Percentiles rank a stretch among this genome's conserved stretches.
Conservation (phyloP, 2,329 filamentous ascomycete species). For the Ceratocystiopsis minuta region DNA sequence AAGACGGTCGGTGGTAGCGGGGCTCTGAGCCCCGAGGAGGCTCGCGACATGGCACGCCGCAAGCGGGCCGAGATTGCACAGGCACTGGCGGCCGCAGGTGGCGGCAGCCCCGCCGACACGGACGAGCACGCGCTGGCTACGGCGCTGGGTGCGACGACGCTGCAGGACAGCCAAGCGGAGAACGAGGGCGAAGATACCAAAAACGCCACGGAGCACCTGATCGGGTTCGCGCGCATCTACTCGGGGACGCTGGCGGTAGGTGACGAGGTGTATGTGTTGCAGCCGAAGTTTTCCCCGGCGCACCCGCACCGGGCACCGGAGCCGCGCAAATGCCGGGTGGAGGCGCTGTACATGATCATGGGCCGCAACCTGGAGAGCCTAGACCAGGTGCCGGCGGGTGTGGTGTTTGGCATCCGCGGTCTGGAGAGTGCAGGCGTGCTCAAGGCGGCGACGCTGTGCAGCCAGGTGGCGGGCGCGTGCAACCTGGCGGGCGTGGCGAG, state of each 20-base stretch:
- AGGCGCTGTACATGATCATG: conserved; percentile 88
- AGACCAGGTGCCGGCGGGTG: conserved; percentile 72
- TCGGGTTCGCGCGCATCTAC: conserved; percentile 87
- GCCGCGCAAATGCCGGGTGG: conserved; percentile 69
- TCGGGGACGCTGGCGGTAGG: conserved; percentile 81
- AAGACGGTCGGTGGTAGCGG: conserved; percentile 17
- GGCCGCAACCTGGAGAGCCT: conserved; percentile 73
- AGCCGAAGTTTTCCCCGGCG: conserved; percentile 81
- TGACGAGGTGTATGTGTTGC: conserved; percentile 76
- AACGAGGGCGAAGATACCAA: conserved; percentile 30
- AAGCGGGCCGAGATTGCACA: conserved; percentile 79
- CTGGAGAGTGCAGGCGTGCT: conserved; percentile 74
- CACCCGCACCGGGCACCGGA: conserved; percentile 52
- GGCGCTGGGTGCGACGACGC: conserved; percentile 3
- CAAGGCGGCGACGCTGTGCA: conserved; percentile 88
- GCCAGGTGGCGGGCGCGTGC: conserved; percentile 65
- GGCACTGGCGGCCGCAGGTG: conserved; percentile 30
- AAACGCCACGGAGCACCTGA: conserved; percentile 68
- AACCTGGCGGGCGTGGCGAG: conserved; percentile 73
- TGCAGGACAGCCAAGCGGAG: not conserved
- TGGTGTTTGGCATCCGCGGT: conserved; percentile 87
- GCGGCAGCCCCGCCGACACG: conserved; percentile 23
- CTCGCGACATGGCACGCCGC: conserved; percentile 66
- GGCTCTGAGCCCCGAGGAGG: conserved; percentile 74
- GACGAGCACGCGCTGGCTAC: conserved; percentile 2